Conservation (phyloP, 768 basidiomycete genomes). For the Lentinula edodes region DNA sequence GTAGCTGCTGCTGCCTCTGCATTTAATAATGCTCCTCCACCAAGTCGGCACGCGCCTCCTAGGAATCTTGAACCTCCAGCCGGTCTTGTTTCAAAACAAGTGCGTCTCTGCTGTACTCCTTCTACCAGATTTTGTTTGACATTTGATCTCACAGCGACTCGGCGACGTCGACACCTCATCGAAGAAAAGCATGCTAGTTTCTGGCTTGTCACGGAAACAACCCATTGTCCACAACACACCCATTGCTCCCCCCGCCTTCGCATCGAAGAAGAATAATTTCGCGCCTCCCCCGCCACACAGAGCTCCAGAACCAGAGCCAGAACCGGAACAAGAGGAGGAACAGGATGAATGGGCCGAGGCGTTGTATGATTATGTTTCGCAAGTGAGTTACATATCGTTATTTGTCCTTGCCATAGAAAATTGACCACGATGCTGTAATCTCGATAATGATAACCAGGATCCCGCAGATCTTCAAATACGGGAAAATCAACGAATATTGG, state of each 20-base stretch:
- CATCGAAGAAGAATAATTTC: conserved; percentile 36
- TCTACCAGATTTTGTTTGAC: no score
- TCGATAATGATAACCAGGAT: conserved; percentile 38
- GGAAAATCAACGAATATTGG: conserved; percentile 52
- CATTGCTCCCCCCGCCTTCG: conserved; percentile 30
- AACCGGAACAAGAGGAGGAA: conserved; percentile 29
- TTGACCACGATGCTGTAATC: neutral
- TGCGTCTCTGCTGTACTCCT: neutral
- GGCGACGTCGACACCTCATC: conserved; percentile 57
- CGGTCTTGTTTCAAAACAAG: conserved; percentile 7
- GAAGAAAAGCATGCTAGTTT: conserved; percentile 37
- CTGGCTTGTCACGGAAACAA: conserved; percentile 38
- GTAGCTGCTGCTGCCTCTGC: conserved; percentile 5
- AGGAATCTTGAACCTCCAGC: neutral
- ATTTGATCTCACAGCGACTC: conserved; percentile 40
- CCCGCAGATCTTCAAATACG: conserved; percentile 59
- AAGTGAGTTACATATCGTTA: conserved; percentile 27
- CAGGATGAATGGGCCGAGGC: conserved; percentile 74
- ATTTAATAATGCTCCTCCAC: conserved; percentile 5
- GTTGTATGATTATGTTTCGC: conserved; percentile 68
- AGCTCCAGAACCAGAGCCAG: conserved; percentile 25
- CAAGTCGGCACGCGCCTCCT: neutral
- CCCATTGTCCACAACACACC: conserved; percentile 30
- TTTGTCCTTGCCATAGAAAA: neutral
- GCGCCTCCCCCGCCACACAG: conserved; percentile 49